These are phyloP conservation scores for Podaxis pistillaris DNA, from an alignment of 768 basidiomycete genomes.

Conservation along the genomic window DNA sequence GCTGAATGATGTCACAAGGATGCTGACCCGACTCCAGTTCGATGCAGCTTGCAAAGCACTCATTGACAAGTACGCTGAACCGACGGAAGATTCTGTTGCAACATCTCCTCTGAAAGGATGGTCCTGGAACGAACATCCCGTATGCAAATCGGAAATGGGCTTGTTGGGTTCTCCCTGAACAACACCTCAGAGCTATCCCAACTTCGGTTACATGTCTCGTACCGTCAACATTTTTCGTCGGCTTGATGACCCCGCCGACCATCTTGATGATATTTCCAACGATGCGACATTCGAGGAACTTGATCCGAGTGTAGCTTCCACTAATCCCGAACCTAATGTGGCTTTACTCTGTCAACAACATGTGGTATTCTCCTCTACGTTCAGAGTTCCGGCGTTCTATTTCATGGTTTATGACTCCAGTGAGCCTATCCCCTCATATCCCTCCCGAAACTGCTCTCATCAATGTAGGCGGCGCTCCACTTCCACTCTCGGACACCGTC, in stretches of 20 bases:
- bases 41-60: slow-evolving; percentile 56
- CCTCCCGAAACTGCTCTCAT: slow-evolving; percentile 17
- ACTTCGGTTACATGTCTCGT: slow-evolving; percentile 49
- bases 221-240: slow-evolving; percentile 15
- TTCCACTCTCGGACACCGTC: slow-evolving; percentile 56
- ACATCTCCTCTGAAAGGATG: slow-evolving; percentile 36
- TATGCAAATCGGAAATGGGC: slow-evolving; percentile 1
- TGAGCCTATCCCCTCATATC: slow-evolving; percentile 40
- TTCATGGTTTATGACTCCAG: slow-evolving; percentile 68
- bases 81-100: background rate
- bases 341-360: slow-evolving; percentile 56
- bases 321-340: slow-evolving; percentile 21
- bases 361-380: slow-evolving; percentile 76
- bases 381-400: slow-evolving; percentile 82
- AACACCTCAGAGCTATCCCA: slow-evolving; percentile 30
- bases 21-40: slow-evolving; percentile 61
- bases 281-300: slow-evolving; percentile 30
- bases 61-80: slow-evolving; percentile 26
- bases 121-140: slow-evolving; percentile 28
- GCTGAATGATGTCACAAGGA: slow-evolving; percentile 22
- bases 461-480: slow-evolving; percentile 57
- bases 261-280: slow-evolving; percentile 16
- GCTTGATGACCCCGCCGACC: background rate
- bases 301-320: slow-evolving; percentile 32
- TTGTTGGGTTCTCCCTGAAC: slow-evolving; percentile 7